Conservation (phyloP, 2,329 filamentous ascomycete species). For the Diplodia sapinea region DNA sequence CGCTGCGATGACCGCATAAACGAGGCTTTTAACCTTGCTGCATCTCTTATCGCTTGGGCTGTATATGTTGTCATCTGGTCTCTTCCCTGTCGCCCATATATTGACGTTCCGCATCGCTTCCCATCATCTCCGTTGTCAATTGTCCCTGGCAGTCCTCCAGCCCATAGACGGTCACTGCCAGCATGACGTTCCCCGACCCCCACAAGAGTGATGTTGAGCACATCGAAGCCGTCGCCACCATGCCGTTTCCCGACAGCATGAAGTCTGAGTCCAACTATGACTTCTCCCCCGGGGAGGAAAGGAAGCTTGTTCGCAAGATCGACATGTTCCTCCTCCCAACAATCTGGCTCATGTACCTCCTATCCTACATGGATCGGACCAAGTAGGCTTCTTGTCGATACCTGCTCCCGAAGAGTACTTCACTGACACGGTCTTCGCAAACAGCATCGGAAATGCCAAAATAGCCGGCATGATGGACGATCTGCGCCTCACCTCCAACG, state of each 20-base stretch:
- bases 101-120: neutral
- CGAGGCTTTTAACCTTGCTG: slow-evolving; percentile 1
- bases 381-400: slow-evolving; percentile 38
- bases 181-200: neutral
- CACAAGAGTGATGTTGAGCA: neutral
- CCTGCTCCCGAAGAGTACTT: neutral
- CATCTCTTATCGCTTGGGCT: slow-evolving; percentile 7
- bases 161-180: neutral
- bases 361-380: slow-evolving; percentile 55
- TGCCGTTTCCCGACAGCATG: neutral
- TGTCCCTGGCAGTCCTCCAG: neutral
- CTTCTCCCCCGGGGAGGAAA: slow-evolving; percentile 45
- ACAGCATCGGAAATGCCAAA: slow-evolving; percentile 58
- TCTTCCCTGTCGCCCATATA: slow-evolving; percentile 6
- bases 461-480: slow-evolving; percentile 58
- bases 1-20: neutral
- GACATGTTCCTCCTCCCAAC: slow-evolving; percentile 55
- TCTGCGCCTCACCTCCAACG: slow-evolving; percentile 53
- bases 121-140: neutral
- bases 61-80: neutral
- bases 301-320: slow-evolving; percentile 53
- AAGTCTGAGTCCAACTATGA: neutral
- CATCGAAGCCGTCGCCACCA: neutral
- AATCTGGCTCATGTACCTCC: slow-evolving; percentile 58
- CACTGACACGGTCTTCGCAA: neutral